These are phyloP conservation scores for Aspergillus sp. DNA, from an alignment of 2,329 filamentous ascomycete species.

Conservation along the genomic window DNA sequence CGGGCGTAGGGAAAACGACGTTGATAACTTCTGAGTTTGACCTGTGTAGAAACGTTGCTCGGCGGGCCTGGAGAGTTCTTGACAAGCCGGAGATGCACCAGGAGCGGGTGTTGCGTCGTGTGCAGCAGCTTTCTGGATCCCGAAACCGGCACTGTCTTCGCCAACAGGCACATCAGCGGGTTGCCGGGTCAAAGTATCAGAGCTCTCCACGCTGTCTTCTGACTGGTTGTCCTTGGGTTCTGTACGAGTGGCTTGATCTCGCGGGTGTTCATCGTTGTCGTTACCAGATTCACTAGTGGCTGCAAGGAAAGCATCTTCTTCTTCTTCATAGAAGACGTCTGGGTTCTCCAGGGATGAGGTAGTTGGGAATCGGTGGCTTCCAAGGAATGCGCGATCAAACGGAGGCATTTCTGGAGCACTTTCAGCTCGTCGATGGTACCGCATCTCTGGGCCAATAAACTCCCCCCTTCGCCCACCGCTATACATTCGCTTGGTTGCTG, in stretches of 20 bases:
- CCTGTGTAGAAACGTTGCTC: constrained; percentile 10
- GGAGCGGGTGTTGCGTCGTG: constrained; percentile 2
- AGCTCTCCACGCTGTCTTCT: constrained; percentile 24
- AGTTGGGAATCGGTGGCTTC: constrained; percentile 37
- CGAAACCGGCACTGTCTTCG: constrained; percentile 26
- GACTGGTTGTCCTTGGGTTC: constrained; percentile 22
- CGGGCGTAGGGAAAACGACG: constrained; percentile 22
- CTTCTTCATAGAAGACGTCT: constrained; percentile 53
- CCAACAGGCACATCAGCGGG: constrained; percentile 11
- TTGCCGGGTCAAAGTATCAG: constrained; percentile 27
- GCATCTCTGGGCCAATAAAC: constrained; percentile 49
- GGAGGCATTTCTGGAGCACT: constrained; percentile 51
- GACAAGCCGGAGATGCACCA: background rate
- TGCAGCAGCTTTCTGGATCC: constrained; percentile 24
- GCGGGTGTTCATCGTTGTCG: constrained; percentile 15
- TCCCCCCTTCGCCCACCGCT: constrained; percentile 48
- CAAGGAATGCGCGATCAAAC: constrained; percentile 44
- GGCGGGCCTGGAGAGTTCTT: background rate
- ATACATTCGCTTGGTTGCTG: constrained; percentile 47
- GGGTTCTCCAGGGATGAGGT: constrained; percentile 40
- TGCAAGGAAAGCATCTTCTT: constrained; percentile 50
- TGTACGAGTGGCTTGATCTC: constrained; percentile 3
- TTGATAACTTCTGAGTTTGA: constrained; percentile 18
- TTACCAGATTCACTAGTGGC: constrained; percentile 35
- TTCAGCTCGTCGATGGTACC: constrained; percentile 51